Evolutionary conservation across 257 asterid genomes (phyloP).

Genomic region (Striga asiatica): DNA sequence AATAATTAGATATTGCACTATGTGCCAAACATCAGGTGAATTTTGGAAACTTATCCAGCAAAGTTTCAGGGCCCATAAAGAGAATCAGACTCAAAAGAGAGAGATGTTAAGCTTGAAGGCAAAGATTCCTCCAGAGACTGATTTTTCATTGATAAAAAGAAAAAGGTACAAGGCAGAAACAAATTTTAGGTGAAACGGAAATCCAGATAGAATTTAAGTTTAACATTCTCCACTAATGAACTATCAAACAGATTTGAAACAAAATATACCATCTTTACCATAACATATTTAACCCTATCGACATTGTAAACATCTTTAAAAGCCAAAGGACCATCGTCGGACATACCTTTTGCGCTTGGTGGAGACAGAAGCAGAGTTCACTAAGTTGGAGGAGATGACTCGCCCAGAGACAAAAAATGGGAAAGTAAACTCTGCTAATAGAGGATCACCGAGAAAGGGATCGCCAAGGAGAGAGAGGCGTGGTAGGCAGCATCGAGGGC

Average conservation of each 20-base stretch:
- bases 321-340: background rate
- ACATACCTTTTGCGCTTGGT: too few relatives aligned
- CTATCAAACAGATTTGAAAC: background rate
- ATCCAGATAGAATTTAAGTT: background rate
- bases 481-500: too few relatives aligned
- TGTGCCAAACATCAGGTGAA: background rate
- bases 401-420: too few relatives aligned
- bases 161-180: too few relatives aligned
- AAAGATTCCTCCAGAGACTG: background rate
- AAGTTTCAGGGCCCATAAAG: background rate
- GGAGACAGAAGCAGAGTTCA: too few relatives aligned
- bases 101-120: background rate
- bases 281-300: background rate
- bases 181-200: background rate
- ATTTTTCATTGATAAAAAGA: too few relatives aligned
- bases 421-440: too few relatives aligned
- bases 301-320: background rate
- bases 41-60: background rate
- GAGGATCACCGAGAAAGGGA: too few relatives aligned
- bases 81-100: too few relatives aligned
- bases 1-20: background rate
- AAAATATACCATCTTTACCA: slow-evolving; percentile 5
- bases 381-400: too few relatives aligned
- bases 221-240: background rate
- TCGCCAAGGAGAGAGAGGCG: too few relatives aligned